Evolutionary conservation across 768 basidiomycete genomes (phyloP), one percentile per base, ranked within the genome.

Genomic region (Epithele typhae): DNA sequence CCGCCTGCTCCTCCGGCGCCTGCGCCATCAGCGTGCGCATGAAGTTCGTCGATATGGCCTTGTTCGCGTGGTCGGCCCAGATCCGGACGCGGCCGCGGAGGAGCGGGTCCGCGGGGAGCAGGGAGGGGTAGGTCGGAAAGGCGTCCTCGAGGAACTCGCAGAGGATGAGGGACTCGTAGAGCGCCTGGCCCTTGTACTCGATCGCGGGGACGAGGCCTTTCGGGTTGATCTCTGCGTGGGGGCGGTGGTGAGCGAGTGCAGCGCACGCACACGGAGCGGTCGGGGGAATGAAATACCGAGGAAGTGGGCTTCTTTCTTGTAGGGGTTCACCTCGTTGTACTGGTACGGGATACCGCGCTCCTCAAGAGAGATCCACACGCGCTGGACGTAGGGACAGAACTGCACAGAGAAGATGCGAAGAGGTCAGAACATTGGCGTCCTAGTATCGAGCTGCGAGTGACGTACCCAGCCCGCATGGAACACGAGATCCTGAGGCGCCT

Each of bases 141-240:
- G 75, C 72, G 41, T 86, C 84, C 54, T 86, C 82, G 48, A 86
- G 68, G 61, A 82, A 82, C 61, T 86, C 82, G 61, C 74, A 73
- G 37, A 86, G 62, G 41, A 85, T 69, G 43, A 81, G 70, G 4
- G 78, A 81, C 53, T 86, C 84, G 64, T 85, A 81, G 4, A 87
- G 58, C 1, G 80, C 77, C 46, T 71, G 73, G 15, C 67, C 68
- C 25, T 66, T 58, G 46, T 77, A 75, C 43, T 76, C 74, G 59
- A 81, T 69, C 0, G 75, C 68, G 0, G 84, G 84, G 10, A 87
- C 83, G 37, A 86, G 73, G 5, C 85, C 84, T 55, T 79, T 82
- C 0, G 85, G 84, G 49, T 84, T 84, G 55, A 87, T 73, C 25
- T 68, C 70, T 69, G 58, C 38, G 9, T 8, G 25, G 57, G 23